Evolutionary conservation across 257 asterid genomes (phyloP), one percentile per base, ranked within the genome.

Genomic region (Hygrophila difformis): DNA sequence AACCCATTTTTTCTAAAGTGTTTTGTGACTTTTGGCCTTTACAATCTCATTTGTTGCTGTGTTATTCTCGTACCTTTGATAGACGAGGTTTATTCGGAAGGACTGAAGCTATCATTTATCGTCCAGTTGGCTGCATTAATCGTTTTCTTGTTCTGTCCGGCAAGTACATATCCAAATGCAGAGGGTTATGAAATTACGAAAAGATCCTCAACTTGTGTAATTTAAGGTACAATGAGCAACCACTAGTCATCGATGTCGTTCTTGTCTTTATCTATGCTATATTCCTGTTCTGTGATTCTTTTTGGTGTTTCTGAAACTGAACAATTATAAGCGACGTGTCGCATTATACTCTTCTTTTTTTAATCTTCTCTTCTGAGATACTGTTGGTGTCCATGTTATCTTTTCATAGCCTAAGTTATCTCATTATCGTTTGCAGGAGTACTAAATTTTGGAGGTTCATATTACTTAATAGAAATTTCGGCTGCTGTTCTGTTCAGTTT

Each of bases 181-280:
- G n/a, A n/a, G n/a, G n/a, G n/a, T n/a, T n/a, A n/a, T 1, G 19
- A 45, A 48, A 24, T 66, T 64, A 71, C 73, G 0, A 39, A 56
- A 53, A 59, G 42, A 41, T 34, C 69, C 82, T 19, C 46, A 21
- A 28, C 28, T 61, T 63, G 43, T 15, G 18, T 33, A 43, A 55
- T 52, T 65, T 37, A 41, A 56, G 37, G 58, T 68, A 51, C 63
- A 45, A 63, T n/a, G n/a, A 38, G 53, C 49, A 60, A 67, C 76
- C 62, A 74, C 58, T 64, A 29, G 48, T 51, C 72, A 73, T 69
- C 63, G 51, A 61, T 53, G 48, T 19, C 37, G 45, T 26, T 24
- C 17, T 71, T 72, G 75, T 61, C 72, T 40, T 57, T 67, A 38
- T 65, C 48, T 51, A 37, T 23, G 78, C 24, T 54, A 40, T 48